A percentile compares a stretch with the other conserved stretches of the same genome.
Conservation (phyloP, 129 eudicot genomes). For the Helichrysum umbraculigerum region DNA sequence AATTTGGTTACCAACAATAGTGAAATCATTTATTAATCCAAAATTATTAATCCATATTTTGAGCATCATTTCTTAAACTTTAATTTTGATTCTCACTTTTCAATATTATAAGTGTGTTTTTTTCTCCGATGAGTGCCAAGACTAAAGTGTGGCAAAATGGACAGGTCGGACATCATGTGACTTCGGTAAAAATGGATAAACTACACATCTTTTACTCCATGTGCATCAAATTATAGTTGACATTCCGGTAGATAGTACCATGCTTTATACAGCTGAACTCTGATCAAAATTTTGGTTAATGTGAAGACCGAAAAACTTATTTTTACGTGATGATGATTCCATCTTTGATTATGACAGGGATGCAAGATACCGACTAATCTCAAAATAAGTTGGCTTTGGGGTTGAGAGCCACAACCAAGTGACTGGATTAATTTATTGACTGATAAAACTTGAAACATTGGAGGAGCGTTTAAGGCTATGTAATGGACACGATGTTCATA, state of each 20-base stretch:
- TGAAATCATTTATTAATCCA: no score
- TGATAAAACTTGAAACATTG: constrained; percentile 57
- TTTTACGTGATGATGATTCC: constrained; percentile 14
- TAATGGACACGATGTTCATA: constrained; percentile 78
- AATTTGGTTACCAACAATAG: no score
- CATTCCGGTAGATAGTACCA: constrained; percentile 4
- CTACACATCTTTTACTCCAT: background rate
- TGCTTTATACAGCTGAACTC: constrained; percentile 9
- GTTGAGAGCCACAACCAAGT: constrained; percentile 64
- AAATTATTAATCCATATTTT: no score
- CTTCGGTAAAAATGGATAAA: no score
- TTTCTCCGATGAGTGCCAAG: no score
- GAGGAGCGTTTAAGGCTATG: constrained; percentile 67
- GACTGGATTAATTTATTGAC: constrained; percentile 61
- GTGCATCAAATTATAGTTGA: background rate
- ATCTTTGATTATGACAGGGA: background rate
- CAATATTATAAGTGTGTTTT: no score
- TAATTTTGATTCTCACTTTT: no score
- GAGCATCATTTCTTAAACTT: no score
- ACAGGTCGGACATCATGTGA: no score
- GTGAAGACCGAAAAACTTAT: constrained; percentile 8
- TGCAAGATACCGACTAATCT: constrained; percentile 24
- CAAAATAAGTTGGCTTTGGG: constrained; percentile 79
- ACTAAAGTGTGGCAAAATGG: no score
- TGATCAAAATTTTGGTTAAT: constrained; percentile 16